Evolutionary conservation across 2,329 filamentous ascomycete species (phyloP).

Genomic region (Nigrospora osmanthi): DNA sequence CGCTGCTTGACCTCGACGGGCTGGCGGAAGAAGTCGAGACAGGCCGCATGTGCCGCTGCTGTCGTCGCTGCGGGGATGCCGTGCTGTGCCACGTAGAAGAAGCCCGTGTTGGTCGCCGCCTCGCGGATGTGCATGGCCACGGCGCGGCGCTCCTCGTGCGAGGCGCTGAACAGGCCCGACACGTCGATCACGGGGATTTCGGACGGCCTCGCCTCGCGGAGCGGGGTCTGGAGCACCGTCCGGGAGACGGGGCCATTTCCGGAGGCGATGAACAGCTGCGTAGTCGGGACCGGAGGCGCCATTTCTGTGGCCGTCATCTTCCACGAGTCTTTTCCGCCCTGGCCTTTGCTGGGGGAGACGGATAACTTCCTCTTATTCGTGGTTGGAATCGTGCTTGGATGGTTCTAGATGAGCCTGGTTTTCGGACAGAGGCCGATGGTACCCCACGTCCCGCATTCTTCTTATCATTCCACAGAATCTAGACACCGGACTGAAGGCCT

Average conservation of each 20-base stretch:
- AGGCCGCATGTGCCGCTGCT: slow-evolving; percentile 13
- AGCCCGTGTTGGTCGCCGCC: slow-evolving; percentile 31
- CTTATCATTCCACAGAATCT: too few species aligned
- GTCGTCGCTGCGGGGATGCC: slow-evolving; percentile 18
- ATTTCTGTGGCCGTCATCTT: too few species aligned
- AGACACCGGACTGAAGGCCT: too few species aligned
- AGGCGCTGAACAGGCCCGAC: slow-evolving; percentile 26
- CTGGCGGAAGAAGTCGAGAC: slow-evolving; percentile 16
- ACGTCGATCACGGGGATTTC: slow-evolving; percentile 36
- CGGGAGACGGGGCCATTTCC: slow-evolving; percentile 15
- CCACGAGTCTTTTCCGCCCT: too few species aligned
- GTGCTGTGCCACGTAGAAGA: slow-evolving; percentile 33
- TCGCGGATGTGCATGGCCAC: slow-evolving; percentile 31
- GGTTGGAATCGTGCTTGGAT: too few species aligned
- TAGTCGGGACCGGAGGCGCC: slow-evolving; percentile 2
- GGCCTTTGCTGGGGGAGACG: too few species aligned
- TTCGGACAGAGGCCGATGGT: too few species aligned
- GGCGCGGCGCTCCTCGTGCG: slow-evolving; percentile 23
- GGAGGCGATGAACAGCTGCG: slow-evolving; percentile 13
- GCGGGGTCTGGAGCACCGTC: slow-evolving; percentile 11
- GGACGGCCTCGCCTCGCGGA: slow-evolving; percentile 12
- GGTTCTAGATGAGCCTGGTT: too few species aligned
- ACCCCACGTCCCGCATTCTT: too few species aligned
- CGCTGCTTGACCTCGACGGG: slow-evolving; percentile 11
- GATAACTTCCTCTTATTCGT: too few species aligned